Evolutionary conservation across 1,284 basidiomycete species (phyloP), one percentile per base, ranked within the genome.

Genomic region (Quambalaria eucalypti): DNA sequence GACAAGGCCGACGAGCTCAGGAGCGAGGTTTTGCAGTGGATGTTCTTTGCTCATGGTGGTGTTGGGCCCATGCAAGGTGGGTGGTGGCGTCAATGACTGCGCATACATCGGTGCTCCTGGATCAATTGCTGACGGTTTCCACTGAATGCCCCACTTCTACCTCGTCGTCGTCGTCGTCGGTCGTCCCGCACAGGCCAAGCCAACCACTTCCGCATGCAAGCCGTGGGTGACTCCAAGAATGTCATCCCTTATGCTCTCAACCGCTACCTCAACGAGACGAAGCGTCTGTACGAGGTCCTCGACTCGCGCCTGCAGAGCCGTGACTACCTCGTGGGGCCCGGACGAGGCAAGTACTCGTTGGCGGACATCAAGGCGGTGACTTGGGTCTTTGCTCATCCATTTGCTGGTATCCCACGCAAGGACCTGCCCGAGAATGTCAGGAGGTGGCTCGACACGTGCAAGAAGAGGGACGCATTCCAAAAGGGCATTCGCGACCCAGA

Each of bases 291-390:
- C 55, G 29, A 28, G 14, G 67, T 69, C 1, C 56, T 67, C 36
- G 67, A 65, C 28, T 28, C 28, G 12, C 55, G 65, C n/a, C 55
- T 69, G n/a, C 30, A 67, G 49, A 62, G 50, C 8, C 54, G 57
- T 7, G 65, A 69, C 28, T 69, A 62, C 39, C 61, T 69, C 12
- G 67, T 69, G 10, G 67, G 67, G 10, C 61, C 64, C 2, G 65
- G 63, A 1, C 57, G 57, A 31, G 65, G 65, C 39, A 67, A 67
- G 48, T 67, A 64, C 56, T 59, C 60, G n/a, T 52, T 69, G 23
- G 47, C 66, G 26, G 66, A 68, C 51, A 63, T 63, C 38, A 54
- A 61, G 46, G 40, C 23, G 44, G 66, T 56, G 51, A 56, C 60
- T 23, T 69, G 67, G 67, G 59, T 39, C 36, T 39, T 39, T 12